Base-by-base conservation (phyloP, 208 protist species). In the Leishmania amazonensis region DNA sequence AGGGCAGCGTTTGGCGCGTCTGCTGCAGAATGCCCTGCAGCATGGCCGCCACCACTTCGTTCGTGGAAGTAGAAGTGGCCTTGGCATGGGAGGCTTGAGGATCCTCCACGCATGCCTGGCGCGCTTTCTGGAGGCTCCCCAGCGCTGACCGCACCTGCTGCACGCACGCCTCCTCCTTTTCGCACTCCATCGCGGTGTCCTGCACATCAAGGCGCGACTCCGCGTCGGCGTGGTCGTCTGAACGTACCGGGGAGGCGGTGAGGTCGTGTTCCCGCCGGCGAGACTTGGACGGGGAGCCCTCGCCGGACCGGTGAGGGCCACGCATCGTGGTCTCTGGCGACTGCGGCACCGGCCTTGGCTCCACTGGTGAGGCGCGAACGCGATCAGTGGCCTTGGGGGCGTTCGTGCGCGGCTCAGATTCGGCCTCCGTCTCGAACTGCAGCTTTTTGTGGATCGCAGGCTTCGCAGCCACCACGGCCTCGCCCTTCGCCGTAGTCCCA, bases 21-120 rank as follows among this genome's bases (percentile, higher is more conserved):
- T 95, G 90, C 73, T 91, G 86, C 49, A 94, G 78, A 60, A 92
- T 83, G 9, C 90, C 92, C 71, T 94, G 92, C 78, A 94, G 73
- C 80, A 92, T 86, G 58, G 89, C 83, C 5, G 88, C 85, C 0
- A 91, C 74, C 13, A 89, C 75, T n/a, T 91, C 85, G 64, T 85
- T 86, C 9, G 75, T 83, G 21, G 78, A 86, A n/a, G 72, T 62
- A 45, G 75, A 54, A 13, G 73, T 35, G 47, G 45, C 72, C 58
- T 31, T 57, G 64, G 40, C 38, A 45, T 54, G 82, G 19, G 73
- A 60, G 28, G 74, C 73, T 13, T 74, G 77, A 2, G 40, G 28
- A 21, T 45, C 77, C 24, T 72, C 60, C 38, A 35, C 38, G 38
- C 78, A 71, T 8, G 62, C 17, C 54, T 85, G 72, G 2, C 74